Evolutionary conservation across 139 green algal species (phyloP).

Genomic region (Closterium sp.): DNA sequence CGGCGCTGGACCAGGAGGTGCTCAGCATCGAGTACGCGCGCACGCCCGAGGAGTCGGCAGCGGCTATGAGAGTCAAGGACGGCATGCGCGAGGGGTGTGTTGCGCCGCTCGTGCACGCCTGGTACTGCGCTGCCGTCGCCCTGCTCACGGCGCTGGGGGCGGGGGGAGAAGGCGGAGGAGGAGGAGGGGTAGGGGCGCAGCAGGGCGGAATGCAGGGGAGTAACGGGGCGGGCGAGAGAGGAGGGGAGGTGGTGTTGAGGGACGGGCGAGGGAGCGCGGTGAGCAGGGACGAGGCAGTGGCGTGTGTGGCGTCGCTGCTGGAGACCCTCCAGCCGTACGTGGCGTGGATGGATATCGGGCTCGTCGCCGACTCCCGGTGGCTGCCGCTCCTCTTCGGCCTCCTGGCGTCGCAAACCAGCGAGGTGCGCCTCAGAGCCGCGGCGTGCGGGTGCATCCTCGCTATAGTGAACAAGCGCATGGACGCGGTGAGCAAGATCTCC

Average conservation of each 20-base stretch:
- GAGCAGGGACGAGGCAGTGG: background rate
- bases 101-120: conserved; percentile 70
- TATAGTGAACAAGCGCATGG: conserved; percentile 57
- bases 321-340: conserved; percentile 68
- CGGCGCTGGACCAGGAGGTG: conserved; percentile 87
- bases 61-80: conserved; percentile 76
- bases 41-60: conserved; percentile 36
- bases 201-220: background rate
- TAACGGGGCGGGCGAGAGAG: background rate
- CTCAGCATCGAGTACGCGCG: conserved; percentile 84
- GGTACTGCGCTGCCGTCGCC: conserved; percentile 56
- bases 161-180: background rate
- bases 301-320: conserved; percentile 54
- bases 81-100: conserved; percentile 87
- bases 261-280: background rate
- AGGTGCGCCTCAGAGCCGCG: conserved; percentile 21
- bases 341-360: conserved; percentile 89
- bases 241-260: background rate
- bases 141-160: background rate
- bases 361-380: conserved; percentile 68
- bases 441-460: conserved; percentile 40
- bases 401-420: conserved; percentile 11
- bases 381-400: conserved; percentile 48
- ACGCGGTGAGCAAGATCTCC: conserved; percentile 45
- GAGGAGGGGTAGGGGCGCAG: background rate